phyloP scores from a whole-genome alignment of 441 rosid genomes.

The Croton laevigatus region DNA sequence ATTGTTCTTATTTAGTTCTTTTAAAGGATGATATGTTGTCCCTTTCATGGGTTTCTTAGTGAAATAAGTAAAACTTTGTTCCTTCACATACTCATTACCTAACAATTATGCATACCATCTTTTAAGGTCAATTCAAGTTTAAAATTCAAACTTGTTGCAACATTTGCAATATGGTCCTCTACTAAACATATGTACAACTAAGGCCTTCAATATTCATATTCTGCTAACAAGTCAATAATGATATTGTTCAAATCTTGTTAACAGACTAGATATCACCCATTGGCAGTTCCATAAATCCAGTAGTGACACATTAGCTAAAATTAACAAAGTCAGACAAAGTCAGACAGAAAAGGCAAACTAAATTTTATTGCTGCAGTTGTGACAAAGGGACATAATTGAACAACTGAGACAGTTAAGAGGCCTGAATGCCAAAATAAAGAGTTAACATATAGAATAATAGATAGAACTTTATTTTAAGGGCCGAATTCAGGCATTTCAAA shows the following conservation, averaged over 20 bases:
- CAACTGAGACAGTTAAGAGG: not conserved
- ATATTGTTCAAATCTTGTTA: not conserved
- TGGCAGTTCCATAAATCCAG: not conserved
- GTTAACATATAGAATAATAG: not conserved
- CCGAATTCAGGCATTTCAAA: not conserved
- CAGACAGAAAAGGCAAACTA: not conserved
- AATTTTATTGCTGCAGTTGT: not conserved
- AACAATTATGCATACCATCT: not conserved
- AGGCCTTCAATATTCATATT: not conserved
- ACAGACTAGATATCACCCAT: not conserved
- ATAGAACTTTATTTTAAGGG: not conserved
- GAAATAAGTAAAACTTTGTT: constrained; percentile 1
- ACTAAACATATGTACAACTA: not conserved
- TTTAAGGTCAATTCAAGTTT: not conserved
- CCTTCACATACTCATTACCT: not conserved
- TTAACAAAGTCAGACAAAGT: not conserved
- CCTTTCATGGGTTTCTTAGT: not conserved
- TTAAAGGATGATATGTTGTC: not conserved
- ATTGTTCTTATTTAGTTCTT: not conserved
- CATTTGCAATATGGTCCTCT: not conserved
- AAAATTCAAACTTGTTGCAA: not conserved
- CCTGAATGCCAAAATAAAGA: not conserved
- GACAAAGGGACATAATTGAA: not conserved
- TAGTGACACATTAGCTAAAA: not conserved
- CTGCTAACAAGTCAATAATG: not conserved